Evolutionary conservation across 2,329 filamentous ascomycete genomes (phyloP).

Genomic region (Periconia sp.): DNA sequence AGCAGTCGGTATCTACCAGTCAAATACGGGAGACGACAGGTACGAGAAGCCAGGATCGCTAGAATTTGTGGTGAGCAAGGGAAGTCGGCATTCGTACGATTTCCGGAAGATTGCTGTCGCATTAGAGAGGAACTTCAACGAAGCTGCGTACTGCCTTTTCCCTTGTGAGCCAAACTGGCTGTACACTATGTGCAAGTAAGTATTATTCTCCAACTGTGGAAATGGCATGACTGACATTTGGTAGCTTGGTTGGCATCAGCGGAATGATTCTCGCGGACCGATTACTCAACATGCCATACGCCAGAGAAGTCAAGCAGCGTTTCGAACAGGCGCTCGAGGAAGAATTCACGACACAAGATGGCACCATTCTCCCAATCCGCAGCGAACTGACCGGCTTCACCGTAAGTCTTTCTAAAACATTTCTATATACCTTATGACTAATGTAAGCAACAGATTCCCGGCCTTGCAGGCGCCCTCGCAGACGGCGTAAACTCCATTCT

Average conservation of each 20-base stretch:
- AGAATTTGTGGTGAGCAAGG: too few species aligned
- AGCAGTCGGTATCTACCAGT: conserved; percentile 17
- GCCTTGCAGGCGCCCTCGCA: conserved; percentile 18
- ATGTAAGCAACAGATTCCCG: too few species aligned
- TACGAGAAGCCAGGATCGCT: conserved; percentile 16
- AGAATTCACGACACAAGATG: conserved; percentile 23
- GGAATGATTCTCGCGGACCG: conserved; percentile 16
- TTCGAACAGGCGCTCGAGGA: conserved; percentile 17
- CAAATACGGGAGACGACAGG: conserved; percentile 14
- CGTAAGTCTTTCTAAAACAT: too few species aligned
- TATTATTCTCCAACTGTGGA: too few species aligned
- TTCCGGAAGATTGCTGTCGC: too few species aligned
- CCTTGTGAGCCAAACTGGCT: conserved; percentile 29
- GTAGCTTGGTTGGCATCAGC: conserved; percentile 15
- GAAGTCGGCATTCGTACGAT: too few species aligned
- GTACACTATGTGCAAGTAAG: conserved; percentile 25
- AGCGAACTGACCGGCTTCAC: conserved; percentile 26
- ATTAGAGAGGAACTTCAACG: conserved; percentile 12
- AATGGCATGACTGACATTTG: too few species aligned
- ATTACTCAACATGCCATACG: conserved; percentile 13
- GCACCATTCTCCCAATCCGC: conserved; percentile 22
- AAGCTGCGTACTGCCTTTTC: conserved; percentile 20
- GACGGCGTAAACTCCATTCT: conserved; percentile 14
- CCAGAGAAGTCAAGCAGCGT: conserved; percentile 6
- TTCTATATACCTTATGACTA: too few species aligned